Evolutionary conservation across 2,329 filamentous ascomycete genomes (phyloP).

Genomic region (Pestalotiopsis sp.): DNA sequence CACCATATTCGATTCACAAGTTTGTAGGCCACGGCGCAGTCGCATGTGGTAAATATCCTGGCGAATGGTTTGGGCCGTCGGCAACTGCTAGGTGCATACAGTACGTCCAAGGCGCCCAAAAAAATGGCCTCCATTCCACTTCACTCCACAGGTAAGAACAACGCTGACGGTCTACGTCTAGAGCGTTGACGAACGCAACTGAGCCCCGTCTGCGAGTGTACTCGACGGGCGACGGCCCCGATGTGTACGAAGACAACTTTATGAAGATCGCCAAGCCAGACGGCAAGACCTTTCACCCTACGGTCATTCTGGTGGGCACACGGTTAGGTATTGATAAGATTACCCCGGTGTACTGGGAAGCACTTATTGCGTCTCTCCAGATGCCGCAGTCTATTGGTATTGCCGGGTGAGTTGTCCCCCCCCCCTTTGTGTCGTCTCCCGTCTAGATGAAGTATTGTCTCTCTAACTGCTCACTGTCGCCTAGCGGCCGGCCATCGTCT

Average conservation of each 20-base stretch:
- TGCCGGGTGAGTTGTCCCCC: conserved; percentile 67
- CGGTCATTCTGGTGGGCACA: conserved; percentile 85
- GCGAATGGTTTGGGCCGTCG: conserved; percentile 98
- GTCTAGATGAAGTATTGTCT: conserved; percentile 12
- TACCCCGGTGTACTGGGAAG: conserved; percentile 92
- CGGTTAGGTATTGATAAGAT: conserved; percentile 91
- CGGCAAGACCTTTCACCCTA: conserved; percentile 73
- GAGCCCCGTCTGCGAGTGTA: conserved; percentile 76
- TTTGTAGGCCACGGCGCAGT: conserved; percentile 88
- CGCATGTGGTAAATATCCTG: conserved; percentile 90
- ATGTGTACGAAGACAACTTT: conserved; percentile 91
- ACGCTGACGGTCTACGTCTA: conserved; percentile 34
- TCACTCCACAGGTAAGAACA: no score
- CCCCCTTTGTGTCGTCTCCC: background rate
- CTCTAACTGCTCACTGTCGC: background rate
- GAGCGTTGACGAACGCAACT: conserved; percentile 72
- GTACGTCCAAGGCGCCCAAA: conserved; percentile 54
- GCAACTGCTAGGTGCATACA: conserved; percentile 93
- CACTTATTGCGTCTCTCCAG: conserved; percentile 81
- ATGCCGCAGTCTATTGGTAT: conserved; percentile 95
- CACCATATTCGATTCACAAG: conserved; percentile 91
- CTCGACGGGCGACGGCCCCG: conserved; percentile 83
- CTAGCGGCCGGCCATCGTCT: conserved; percentile 85
- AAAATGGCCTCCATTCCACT: no score
- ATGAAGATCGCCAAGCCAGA: conserved; percentile 73